Evolutionary conservation across 495 filamentous ascomycete genomes (phyloP).

Genomic region (Penicillium parvum): DNA sequence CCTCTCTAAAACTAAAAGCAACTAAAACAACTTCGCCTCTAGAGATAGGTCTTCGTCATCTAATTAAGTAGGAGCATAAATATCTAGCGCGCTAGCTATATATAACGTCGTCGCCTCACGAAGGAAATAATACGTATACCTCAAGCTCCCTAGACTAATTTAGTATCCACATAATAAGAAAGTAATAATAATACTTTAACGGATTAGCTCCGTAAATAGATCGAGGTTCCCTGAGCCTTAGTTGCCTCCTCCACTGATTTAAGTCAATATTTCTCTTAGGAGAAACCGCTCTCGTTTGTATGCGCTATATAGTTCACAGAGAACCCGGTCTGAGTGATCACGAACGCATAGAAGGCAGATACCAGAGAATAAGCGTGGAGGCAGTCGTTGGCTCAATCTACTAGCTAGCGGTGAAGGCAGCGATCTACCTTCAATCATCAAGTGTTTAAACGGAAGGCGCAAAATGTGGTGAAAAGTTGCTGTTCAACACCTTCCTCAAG

Average conservation of each 20-base stretch:
- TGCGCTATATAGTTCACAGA: not conserved
- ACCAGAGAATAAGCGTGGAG: constrained; percentile 70
- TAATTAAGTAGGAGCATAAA: constrained; percentile 14
- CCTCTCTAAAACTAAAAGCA: constrained; percentile 69
- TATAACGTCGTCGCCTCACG: constrained; percentile 65
- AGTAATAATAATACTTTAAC: constrained; percentile 60
- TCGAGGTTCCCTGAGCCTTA: constrained; percentile 62
- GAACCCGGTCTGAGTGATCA: constrained; percentile 59
- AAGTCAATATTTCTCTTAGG: constrained; percentile 41
- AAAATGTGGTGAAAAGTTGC: too few species aligned
- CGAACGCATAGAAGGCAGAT: constrained; percentile 68
- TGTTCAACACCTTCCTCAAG: too few species aligned
- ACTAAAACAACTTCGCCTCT: constrained; percentile 60
- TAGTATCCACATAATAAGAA: constrained; percentile 70
- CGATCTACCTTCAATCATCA: too few species aligned
- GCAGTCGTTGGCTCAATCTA: too few species aligned
- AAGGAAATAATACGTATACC: constrained; percentile 69
- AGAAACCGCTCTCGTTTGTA: constrained; percentile 23
- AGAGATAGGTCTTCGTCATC: constrained; percentile 18
- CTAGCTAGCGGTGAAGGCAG: too few species aligned
- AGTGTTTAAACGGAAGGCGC: too few species aligned
- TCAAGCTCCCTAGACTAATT: constrained; percentile 65
- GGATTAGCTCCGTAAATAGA: constrained; percentile 59
- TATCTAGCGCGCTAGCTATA: constrained; percentile 40
- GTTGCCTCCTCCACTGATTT: constrained; percentile 64